phyloP scores from a whole-genome alignment of 1,284 basidiomycete genomes.

The Athelia sp. region DNA sequence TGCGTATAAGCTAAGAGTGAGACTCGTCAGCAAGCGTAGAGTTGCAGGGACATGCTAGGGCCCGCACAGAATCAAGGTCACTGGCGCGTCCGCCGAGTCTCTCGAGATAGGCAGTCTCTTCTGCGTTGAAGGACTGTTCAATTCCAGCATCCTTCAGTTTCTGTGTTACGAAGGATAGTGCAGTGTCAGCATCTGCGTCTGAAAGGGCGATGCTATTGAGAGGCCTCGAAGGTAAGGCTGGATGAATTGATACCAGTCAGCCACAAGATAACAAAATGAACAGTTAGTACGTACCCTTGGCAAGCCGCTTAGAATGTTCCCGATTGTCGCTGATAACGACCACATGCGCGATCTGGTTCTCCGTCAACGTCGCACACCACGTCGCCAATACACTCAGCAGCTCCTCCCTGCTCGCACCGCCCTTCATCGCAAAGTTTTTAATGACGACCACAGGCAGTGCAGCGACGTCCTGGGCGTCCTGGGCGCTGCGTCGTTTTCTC shows the following conservation, averaged over 20 bases:
- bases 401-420: slow-evolving; percentile 63
- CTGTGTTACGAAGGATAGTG: slow-evolving; percentile 77
- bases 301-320: slow-evolving; percentile 80
- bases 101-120: slow-evolving; percentile 56
- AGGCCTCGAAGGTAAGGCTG: slow-evolving; percentile 85
- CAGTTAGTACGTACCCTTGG: slow-evolving; percentile 51
- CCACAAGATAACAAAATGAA: slow-evolving; percentile 52
- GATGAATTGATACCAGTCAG: slow-evolving; percentile 1
- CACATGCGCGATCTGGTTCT: slow-evolving; percentile 88
- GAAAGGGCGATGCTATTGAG: slow-evolving; percentile 73
- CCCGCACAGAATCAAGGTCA: slow-evolving; percentile 78
- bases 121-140: slow-evolving; percentile 42
- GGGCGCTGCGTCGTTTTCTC: slow-evolving; percentile 26
- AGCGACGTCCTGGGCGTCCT: slow-evolving; percentile 47
- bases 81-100: slow-evolving; percentile 85
- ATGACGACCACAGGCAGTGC: slow-evolving; percentile 84
- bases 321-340: slow-evolving; percentile 89
- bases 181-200: slow-evolving; percentile 82
- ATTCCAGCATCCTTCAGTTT: slow-evolving; percentile 66
- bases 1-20: slow-evolving; percentile 69
- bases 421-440: slow-evolving; percentile 69
- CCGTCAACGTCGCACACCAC: slow-evolving; percentile 82
- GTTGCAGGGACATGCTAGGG: slow-evolving; percentile 16
- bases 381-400: slow-evolving; percentile 74
- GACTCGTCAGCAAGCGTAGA: slow-evolving; percentile 5